Base-by-base conservation (phyloP, 139 green algal genomes). In the Nannochloris sp. region DNA sequence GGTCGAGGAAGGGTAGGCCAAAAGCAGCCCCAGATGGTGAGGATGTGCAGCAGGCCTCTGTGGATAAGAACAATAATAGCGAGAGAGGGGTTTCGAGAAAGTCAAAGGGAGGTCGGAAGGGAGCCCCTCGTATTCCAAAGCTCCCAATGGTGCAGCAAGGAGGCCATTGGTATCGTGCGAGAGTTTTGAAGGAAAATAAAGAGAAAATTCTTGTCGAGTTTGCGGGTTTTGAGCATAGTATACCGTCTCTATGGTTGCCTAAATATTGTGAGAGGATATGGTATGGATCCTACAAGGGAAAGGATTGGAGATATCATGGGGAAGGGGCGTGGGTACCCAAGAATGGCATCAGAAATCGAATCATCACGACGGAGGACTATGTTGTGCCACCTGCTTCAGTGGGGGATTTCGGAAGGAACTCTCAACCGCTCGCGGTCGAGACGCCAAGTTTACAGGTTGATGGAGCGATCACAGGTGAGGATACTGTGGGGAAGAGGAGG, bases 311-410 rank as follows among this genome's bases (percentile, higher is more conserved):
- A 36, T 75, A 92, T 62, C 67, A 90, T 72, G 76, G 84, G 0
- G 81, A 82, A 4, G 84, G 84, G 14, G 81, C 83, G 10, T 90
- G 84, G 84, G 84, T 87, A 43, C 84, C 84, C 29, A 88, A 82
- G 55, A 44, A 46, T 14, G 55, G 50, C 4, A n/a, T 19, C 8
- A n/a, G 12, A 29, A 34, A 29, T 61, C 55, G 24, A 1, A 9
- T 18, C 27, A 61, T 58, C 23, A 34, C 6, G 3, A 18, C 3
- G 27, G 55, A 44, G 15, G 29, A 61, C 27, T 23, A 46, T 15
- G 55, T 12, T 16, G 14, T 58, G n/a, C n/a, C 14, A 19, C 4
- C 23, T 37, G 19, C 3, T 29, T 34, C 50, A 58, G 19, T 36
- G 12, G 12, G 34, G 25, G 21, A 16, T 34, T 18, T 15, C 10